A percentile compares a stretch with the other conserved stretches of the same genome.
phyloP scores from a whole-genome alignment of 768 basidiomycete species.

The Rhizopogon vinicolor region DNA sequence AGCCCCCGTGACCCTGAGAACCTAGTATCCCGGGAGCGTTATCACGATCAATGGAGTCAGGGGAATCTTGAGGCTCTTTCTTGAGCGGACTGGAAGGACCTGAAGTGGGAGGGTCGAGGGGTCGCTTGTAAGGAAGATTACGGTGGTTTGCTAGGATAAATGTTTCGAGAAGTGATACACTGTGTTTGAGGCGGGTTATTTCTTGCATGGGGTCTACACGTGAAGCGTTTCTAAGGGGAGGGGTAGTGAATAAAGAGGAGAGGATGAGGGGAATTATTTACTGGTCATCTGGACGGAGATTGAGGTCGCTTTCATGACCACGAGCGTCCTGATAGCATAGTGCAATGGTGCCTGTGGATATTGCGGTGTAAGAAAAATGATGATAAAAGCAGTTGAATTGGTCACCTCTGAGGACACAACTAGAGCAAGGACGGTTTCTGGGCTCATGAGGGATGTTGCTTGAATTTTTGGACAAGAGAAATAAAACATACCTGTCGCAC shows the following conservation, averaged over 20 bases:
- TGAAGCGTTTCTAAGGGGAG: constrained; percentile 23
- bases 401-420: constrained; percentile 77
- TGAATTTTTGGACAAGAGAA: no score
- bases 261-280: constrained; percentile 30
- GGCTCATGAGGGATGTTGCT: not conserved
- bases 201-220: constrained; percentile 36
- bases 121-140: constrained; percentile 21
- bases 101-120: constrained; percentile 23
- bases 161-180: constrained; percentile 34
- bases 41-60: constrained; percentile 41
- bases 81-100: constrained; percentile 38
- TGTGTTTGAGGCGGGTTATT: constrained; percentile 36
- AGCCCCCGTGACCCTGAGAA: constrained; percentile 58
- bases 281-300: constrained; percentile 53
- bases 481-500: constrained; percentile 67
- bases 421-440: constrained; percentile 86
- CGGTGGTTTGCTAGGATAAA: constrained; percentile 29
- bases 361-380: not conserved
- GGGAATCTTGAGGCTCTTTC: constrained; percentile 45
- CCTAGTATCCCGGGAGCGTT: constrained; percentile 63
- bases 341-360: constrained; percentile 62
- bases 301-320: constrained; percentile 54
- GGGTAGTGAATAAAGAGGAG: constrained; percentile 13
- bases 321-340: constrained; percentile 76
- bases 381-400: no score